Evolutionary conservation across 208 protist genomes (phyloP).

Genomic region (Lotmaria passim): DNA sequence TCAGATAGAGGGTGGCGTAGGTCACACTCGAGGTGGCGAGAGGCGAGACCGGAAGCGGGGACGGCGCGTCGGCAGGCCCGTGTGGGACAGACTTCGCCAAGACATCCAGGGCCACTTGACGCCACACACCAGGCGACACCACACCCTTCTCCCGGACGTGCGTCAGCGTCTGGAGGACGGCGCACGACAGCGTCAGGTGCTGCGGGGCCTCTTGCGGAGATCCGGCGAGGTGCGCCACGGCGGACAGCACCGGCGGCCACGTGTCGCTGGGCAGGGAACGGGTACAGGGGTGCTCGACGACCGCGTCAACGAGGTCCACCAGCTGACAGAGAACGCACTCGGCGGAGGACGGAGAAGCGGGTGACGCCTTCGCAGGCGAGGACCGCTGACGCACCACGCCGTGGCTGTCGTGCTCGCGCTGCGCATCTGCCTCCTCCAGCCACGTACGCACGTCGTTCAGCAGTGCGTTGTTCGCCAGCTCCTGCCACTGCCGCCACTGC

Average conservation of each 20-base stretch:
- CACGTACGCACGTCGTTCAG: conserved; percentile 28
- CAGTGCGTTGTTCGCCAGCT: conserved; percentile 16
- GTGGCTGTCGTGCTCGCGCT: conserved; percentile 16
- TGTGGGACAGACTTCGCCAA: conserved; percentile 17
- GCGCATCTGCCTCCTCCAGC: conserved; percentile 15
- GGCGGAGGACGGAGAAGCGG: background rate
- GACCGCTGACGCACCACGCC: background rate
- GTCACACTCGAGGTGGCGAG: conserved; percentile 3
- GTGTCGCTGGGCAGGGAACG: conserved; percentile 26
- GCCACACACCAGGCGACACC: conserved; percentile 31
- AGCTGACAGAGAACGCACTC: conserved; percentile 17
- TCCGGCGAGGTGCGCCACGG: conserved; percentile 23
- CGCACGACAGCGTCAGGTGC: conserved; percentile 27
- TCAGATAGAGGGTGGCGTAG: conserved; percentile 32
- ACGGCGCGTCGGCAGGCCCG: conserved; percentile 13
- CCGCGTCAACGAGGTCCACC: conserved; percentile 26
- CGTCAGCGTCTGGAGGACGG: conserved; percentile 30
- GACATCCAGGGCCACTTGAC: conserved; percentile 11
- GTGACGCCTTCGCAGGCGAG: background rate
- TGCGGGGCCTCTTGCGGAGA: conserved; percentile 21
- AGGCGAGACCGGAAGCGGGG: conserved; percentile 21
- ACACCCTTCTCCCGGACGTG: conserved; percentile 30
- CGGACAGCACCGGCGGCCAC: conserved; percentile 33
- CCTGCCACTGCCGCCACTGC: conserved; percentile 38
- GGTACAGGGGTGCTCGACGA: conserved; percentile 37